Conservation (phyloP, 257 asterid genomes). For the Solanum gandarillasii region DNA sequence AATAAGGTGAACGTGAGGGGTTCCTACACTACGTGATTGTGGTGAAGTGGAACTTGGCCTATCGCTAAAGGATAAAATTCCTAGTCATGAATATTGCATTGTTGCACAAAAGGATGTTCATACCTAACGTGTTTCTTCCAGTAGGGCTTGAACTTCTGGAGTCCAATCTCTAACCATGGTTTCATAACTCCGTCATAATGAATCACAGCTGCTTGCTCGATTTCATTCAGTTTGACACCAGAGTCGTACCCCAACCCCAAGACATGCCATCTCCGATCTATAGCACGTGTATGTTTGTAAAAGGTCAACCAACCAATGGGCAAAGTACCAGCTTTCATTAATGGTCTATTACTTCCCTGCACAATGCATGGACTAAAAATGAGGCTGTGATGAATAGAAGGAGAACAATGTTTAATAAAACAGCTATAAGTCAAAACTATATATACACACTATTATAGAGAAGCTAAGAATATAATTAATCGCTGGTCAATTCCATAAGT, state of each 20-base stretch:
- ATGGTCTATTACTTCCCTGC: constrained; percentile 40
- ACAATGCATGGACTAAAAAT: neutral
- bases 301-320: constrained; percentile 62
- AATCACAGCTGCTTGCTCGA: constrained; percentile 53
- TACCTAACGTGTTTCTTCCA: constrained; percentile 44
- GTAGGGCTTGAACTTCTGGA: constrained; percentile 38
- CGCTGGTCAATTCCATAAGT: neutral
- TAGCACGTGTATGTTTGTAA: constrained; percentile 37
- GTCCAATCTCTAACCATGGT: constrained; percentile 62
- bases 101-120: constrained; percentile 35
- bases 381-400: neutral
- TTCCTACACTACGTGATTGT: neutral
- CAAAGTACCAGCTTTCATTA: constrained; percentile 55
- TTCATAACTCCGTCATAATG: constrained; percentile 61
- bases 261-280: constrained; percentile 51
- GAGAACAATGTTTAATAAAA: neutral
- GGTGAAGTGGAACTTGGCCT: neutral
- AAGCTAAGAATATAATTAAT: neutral
- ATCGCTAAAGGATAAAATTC: neutral
- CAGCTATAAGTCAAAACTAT: neutral
- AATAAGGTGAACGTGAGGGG: neutral
- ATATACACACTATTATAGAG: neutral
- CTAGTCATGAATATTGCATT: constrained; percentile 36
- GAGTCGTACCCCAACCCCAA: constrained; percentile 60
- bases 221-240: constrained; percentile 27